phyloP scores from a whole-genome alignment of 1,139 yeast genomes.

The Pneumocystis murina region DNA sequence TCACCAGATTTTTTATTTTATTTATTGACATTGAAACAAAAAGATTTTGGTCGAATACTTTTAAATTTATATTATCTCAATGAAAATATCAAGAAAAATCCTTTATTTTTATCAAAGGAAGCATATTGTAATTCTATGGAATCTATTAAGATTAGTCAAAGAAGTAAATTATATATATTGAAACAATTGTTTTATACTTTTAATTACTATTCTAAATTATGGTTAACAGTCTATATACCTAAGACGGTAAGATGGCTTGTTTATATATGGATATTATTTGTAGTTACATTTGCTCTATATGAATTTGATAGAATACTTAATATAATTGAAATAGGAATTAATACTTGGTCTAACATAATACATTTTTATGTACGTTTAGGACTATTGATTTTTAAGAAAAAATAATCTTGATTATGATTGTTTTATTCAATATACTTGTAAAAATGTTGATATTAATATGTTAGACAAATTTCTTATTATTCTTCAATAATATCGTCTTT shows the following conservation, averaged over 20 bases:
- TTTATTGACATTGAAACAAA: neutral
- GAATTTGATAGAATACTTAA: neutral
- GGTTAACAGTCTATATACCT: neutral
- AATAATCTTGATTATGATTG: neutral
- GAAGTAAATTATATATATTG: neutral
- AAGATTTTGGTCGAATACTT: neutral
- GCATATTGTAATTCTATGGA: neutral
- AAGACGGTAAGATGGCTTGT: neutral
- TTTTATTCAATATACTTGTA: neutral
- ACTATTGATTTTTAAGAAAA: neutral
- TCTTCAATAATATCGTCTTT: slow-evolving; percentile 3
- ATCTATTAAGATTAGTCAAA: neutral
- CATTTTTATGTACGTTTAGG: neutral
- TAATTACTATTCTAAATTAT: neutral
- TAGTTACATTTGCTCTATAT: neutral
- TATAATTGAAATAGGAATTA: neutral
- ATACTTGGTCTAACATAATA: neutral
- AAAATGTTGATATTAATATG: neutral
- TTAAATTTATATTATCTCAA: neutral
- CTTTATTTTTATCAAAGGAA: neutral
- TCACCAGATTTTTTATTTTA: neutral
- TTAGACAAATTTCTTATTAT: neutral
- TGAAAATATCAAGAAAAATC: neutral
- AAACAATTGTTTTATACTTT: neutral
- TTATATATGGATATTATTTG: neutral